Evolutionary conservation across 164 flowering plant species (phyloP).

Genomic region (Macadamia tetraphylla): DNA sequence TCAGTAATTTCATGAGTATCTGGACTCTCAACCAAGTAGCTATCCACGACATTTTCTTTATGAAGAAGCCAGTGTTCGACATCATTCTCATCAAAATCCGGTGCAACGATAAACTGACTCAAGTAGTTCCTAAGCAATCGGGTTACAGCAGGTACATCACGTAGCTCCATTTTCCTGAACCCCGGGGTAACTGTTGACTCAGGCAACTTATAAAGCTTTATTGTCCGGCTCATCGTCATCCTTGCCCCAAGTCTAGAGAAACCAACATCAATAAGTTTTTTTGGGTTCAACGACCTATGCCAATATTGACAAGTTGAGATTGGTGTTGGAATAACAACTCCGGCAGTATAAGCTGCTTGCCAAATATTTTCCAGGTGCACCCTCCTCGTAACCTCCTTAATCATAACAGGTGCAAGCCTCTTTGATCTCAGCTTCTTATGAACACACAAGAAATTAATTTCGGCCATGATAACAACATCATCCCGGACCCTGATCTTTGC

Average conservation of each 20-base stretch:
- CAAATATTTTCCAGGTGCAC: slow-evolving; percentile 24
- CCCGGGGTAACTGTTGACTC: slow-evolving; percentile 43
- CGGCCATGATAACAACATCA: slow-evolving; percentile 39
- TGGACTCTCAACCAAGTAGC: slow-evolving; percentile 50
- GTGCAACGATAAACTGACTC: slow-evolving; percentile 41
- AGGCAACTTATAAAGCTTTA: slow-evolving; percentile 48
- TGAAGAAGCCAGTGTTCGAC: slow-evolving; percentile 57
- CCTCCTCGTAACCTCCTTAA: slow-evolving; percentile 48
- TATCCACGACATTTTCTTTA: slow-evolving; percentile 38
- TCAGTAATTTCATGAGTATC: slow-evolving; percentile 33
- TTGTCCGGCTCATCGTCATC: slow-evolving; percentile 60
- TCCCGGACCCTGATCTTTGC: slow-evolving; percentile 37
- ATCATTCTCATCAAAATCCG: slow-evolving; percentile 41
- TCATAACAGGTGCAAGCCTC: slow-evolving; percentile 50
- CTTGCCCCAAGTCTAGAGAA: slow-evolving; percentile 54
- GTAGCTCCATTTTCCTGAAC: slow-evolving; percentile 43
- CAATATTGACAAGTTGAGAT: slow-evolving; percentile 49
- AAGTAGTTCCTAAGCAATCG: slow-evolving; percentile 37
- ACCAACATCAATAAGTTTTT: slow-evolving; percentile 54
- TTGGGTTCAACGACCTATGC: slow-evolving; percentile 55
- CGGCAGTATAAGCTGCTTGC: slow-evolving; percentile 23
- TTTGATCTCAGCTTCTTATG: no score
- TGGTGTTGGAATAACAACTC: slow-evolving; percentile 51
- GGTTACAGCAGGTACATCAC: slow-evolving; percentile 48
- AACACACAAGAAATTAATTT: slow-evolving; percentile 23